These are phyloP conservation scores for Thuidium tamariscinum DNA, from an alignment of 225 moss, liverwort and hornwort species.

Conservation along the genomic window DNA sequence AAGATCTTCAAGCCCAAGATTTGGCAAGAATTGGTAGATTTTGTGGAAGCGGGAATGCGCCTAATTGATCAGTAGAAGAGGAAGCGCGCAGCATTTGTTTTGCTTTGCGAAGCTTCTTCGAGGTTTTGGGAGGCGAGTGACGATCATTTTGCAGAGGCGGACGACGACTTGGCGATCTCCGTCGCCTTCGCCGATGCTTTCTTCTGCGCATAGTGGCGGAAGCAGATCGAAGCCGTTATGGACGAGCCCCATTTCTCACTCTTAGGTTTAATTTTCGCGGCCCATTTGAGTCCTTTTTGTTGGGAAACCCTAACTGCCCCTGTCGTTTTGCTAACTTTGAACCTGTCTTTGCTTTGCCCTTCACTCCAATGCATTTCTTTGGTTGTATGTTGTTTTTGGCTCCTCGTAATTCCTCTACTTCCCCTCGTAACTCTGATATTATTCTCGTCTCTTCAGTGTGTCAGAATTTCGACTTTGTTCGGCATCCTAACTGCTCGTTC, in stretches of 20 bases:
- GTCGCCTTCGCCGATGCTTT: neutral
- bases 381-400: neutral
- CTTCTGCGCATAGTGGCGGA: neutral
- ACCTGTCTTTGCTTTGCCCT: neutral
- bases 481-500: neutral
- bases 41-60: neutral
- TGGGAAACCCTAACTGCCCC: constrained; percentile 13
- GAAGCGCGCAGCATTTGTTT: neutral
- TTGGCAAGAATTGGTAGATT: neutral
- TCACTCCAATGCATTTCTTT: neutral
- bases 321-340: neutral
- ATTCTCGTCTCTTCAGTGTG: neutral
- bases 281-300: neutral
- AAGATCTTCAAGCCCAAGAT: neutral
- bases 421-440: neutral
- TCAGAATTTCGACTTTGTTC: neutral
- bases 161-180: neutral
- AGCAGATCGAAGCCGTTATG: neutral
- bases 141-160: neutral
- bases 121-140: neutral
- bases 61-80: neutral
- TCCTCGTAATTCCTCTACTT: neutral
- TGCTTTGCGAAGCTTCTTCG: neutral
- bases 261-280: neutral
- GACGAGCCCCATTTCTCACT: neutral